A percentile compares a stretch with the other conserved stretches of the same genome.
These are phyloP conservation scores for Penicillium pulvis DNA, from an alignment of 495 filamentous ascomycete species.

Conservation along the genomic window DNA sequence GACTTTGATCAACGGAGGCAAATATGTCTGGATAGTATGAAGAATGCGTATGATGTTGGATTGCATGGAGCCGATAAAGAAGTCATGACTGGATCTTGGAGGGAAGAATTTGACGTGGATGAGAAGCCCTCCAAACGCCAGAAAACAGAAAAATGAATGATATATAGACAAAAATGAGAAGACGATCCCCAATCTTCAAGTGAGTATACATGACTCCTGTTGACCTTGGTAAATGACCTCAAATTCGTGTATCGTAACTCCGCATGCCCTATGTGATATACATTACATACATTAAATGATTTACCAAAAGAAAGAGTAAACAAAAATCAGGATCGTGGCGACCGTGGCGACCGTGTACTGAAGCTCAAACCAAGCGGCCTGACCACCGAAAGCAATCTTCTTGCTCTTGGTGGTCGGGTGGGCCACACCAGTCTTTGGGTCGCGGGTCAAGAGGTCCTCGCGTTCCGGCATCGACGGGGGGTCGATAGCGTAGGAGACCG, in stretches of 20 bases:
- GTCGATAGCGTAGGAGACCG: constrained; percentile 45
- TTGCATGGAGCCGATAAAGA: constrained; percentile 59
- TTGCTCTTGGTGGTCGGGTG: constrained; percentile 45
- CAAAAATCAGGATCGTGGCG: constrained; percentile 41
- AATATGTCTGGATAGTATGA: constrained; percentile 63
- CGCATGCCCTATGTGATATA: constrained; percentile 13
- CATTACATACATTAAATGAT: constrained; percentile 7
- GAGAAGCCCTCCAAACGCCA: constrained; percentile 24
- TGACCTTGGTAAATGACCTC: constrained; percentile 1
- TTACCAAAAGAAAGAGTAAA: constrained; percentile 43
- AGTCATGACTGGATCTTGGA: constrained; percentile 65
- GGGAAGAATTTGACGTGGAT: constrained; percentile 47
- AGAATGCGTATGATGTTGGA: constrained; percentile 62
- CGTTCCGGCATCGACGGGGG: constrained; percentile 46
- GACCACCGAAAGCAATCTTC: constrained; percentile 43
- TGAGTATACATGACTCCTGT: neutral
- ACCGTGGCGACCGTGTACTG: constrained; percentile 41
- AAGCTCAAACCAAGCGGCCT: constrained; percentile 46
- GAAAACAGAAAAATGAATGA: constrained; percentile 15
- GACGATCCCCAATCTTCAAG: neutral
- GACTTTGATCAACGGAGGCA: constrained; percentile 62
- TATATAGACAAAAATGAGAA: neutral
- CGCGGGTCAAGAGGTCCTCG: constrained; percentile 43
- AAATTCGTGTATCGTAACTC: constrained; percentile 11
- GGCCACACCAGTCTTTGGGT: constrained; percentile 48